Conservation (phyloP, 345 rosid species). For the Bruguiera gymnorhiza region DNA sequence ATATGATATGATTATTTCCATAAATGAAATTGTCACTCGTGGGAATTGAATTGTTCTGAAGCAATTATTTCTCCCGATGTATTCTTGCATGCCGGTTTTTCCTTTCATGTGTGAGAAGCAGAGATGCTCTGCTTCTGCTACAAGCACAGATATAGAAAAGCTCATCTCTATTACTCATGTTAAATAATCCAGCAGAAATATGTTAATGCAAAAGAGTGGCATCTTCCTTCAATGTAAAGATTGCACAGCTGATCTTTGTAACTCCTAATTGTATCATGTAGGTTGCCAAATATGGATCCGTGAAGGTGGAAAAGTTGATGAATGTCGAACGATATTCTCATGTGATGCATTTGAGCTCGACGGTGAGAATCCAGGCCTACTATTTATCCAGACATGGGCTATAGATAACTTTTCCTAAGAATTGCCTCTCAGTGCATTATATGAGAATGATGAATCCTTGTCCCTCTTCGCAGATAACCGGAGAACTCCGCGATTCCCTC, state of each 20-base stretch:
- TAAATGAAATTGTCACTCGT: too few relatives aligned
- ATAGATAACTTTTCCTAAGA: too few relatives aligned
- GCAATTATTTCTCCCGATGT: too few relatives aligned
- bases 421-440: not conserved
- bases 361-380: constrained; percentile 39
- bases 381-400: not conserved
- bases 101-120: not conserved
- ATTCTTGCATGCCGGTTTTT: not conserved
- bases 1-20: too few relatives aligned
- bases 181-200: not conserved
- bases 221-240: not conserved
- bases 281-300: constrained; percentile 82
- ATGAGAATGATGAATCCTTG: not conserved
- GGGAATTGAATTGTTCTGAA: too few relatives aligned
- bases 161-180: not conserved
- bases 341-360: constrained; percentile 97
- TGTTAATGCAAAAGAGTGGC: not conserved
- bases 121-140: not conserved
- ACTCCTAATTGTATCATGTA: constrained; percentile 18
- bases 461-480: constrained; percentile 57
- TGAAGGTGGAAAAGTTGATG: constrained; percentile 87
- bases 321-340: constrained; percentile 83
- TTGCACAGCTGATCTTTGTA: not conserved
- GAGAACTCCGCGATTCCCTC: constrained; percentile 63
- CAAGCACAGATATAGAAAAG: not conserved